Conservation (phyloP, 1,139 yeast genomes). For the Schwanniomyces etchellsii region DNA sequence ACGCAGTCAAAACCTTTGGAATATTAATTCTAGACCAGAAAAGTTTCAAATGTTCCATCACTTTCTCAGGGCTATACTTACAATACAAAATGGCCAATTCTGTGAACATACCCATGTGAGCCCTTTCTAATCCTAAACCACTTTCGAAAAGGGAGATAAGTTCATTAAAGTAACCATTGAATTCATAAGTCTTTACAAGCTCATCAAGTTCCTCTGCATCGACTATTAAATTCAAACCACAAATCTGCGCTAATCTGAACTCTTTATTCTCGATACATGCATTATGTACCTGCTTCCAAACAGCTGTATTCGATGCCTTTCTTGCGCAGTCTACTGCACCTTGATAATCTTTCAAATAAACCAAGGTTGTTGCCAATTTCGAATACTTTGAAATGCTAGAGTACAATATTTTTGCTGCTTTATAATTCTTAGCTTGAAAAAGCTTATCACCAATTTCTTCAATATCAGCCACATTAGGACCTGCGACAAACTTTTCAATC, state of each 20-base stretch:
- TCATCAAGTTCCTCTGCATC: constrained; percentile 97
- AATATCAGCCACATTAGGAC: constrained; percentile 89
- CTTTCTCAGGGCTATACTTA: constrained; percentile 84
- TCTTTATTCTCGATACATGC: constrained; percentile 96
- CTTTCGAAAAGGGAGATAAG: constrained; percentile 89
- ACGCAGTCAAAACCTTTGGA: constrained; percentile 93
- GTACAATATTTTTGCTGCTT: constrained; percentile 87
- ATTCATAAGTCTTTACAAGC: constrained; percentile 80
- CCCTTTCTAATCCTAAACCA: constrained; percentile 94
- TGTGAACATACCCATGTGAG: constrained; percentile 99
- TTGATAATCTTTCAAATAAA: constrained; percentile 86
- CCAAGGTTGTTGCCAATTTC: constrained; percentile 91
- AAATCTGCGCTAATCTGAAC: constrained; percentile 94
- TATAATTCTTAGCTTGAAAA: constrained; percentile 75
- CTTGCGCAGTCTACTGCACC: constrained; percentile 98
- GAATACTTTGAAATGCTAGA: constrained; percentile 89
- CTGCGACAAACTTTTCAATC: constrained; percentile 77
- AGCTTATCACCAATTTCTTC: constrained; percentile 90
- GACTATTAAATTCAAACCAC: constrained; percentile 94
- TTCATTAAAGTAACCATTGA: constrained; percentile 88
- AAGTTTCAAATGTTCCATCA: constrained; percentile 93
- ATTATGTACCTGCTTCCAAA: constrained; percentile 96
- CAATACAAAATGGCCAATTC: constrained; percentile 88
- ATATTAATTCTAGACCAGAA: constrained; percentile 98
- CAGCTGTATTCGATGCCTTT: constrained; percentile 89